Base-by-base conservation (phyloP, 768 basidiomycete genomes). In the Tricholoma terreum region DNA sequence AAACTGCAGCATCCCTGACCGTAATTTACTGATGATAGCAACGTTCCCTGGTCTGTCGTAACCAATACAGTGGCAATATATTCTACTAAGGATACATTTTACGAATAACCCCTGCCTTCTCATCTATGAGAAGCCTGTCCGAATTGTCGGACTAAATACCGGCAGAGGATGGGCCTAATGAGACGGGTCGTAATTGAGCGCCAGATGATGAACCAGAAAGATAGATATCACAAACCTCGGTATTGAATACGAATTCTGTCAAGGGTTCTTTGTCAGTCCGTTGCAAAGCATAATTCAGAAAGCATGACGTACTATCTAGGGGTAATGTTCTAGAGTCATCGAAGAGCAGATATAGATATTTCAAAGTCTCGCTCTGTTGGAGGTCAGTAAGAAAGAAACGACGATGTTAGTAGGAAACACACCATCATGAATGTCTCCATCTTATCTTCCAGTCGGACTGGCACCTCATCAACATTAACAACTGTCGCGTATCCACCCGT, bases 381-480 rank as follows among this genome's bases (percentile, higher is more conserved):
- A 45, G 31, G 19, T 57, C 38, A 56, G 51, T 36, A 17, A 19
- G 30, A 17, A 22, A 22, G n/a, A 55, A 9, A n/a, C 31, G 14
- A 6, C 24, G 45, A 21, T 8, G 9, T 19, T 21, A 22, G 19
- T 11, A 57, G 61, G 33, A 19, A 21, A 70, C 84, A 30, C 59
- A 93, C 92, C 77, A 98, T 76, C 74, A 95, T 83, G 75, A 97
- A 98, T 7, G 95, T 94, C 73, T 97, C 95, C 95, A 98, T 98
- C 68, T 89, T 89, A 69, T 98, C 93, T 57, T 92, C 86, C 53
- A 81, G 75, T 63, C 75, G 75, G 6, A 78, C 84, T 0, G 85
- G 84, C 12, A 86, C 75, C 59, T 83, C 79, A 66, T 97, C 92
- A 8, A 98, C 95, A 67, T 98, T 92, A 57, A 87, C 69, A 50